Evolutionary conservation across 331 rosid genomes (phyloP).

Genomic region (Phaseolus coccineus): DNA sequence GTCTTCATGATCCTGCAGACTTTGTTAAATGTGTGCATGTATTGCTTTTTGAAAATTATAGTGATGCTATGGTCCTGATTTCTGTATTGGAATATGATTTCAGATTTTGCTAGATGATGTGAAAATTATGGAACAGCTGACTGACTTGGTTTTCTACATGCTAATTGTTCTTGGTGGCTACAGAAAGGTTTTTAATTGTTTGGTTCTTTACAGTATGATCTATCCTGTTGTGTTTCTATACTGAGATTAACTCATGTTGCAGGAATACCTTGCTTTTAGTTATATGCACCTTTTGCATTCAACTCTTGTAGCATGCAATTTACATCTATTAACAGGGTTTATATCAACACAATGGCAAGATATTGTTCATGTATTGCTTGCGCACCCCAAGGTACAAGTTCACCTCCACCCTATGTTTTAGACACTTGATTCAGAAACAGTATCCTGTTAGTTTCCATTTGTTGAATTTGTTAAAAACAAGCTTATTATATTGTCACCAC

Average conservation of each 20-base stretch:
- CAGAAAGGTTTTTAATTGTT: constrained; percentile 70
- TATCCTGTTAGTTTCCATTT: constrained; percentile 31
- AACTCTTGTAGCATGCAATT: constrained; percentile 78
- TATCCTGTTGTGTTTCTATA: constrained; percentile 35
- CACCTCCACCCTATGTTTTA: constrained; percentile 22
- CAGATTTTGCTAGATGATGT: constrained; percentile 90
- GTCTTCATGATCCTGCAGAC: constrained; percentile 26
- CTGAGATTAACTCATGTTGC: constrained; percentile 57
- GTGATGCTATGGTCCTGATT: constrained; percentile 36
- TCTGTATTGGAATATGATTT: constrained; percentile 44
- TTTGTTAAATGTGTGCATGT: constrained; percentile 24
- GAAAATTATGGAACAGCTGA: constrained; percentile 77
- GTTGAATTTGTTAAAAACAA: constrained; percentile 13
- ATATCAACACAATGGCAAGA: constrained; percentile 90
- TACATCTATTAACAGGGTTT: constrained; percentile 75
- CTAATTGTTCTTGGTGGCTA: constrained; percentile 71
- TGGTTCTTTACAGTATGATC: constrained; percentile 43
- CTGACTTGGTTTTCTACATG: constrained; percentile 85
- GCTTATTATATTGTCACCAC: constrained; percentile 6
- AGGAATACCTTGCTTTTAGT: constrained; percentile 67
- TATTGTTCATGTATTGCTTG: constrained; percentile 79
- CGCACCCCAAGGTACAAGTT: constrained; percentile 83
- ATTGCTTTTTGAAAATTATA: constrained; percentile 41
- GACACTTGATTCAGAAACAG: constrained; percentile 30
- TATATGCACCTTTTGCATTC: constrained; percentile 68